Conservation (phyloP, 768 basidiomycete species). For the Amanita thiersii region DNA sequence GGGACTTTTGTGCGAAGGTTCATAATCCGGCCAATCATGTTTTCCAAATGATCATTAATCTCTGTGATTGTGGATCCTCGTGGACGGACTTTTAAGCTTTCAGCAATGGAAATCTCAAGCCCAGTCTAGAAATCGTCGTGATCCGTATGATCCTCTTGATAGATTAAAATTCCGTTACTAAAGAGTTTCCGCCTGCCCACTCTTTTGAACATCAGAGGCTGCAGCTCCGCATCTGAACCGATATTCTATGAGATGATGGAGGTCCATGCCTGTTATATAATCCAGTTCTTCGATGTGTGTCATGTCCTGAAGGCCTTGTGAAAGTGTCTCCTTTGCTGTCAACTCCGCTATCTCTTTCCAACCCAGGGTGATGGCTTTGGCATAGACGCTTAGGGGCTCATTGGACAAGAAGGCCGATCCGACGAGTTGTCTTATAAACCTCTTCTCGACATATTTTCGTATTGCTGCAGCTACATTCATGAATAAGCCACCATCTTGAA, state of each 20-base stretch:
- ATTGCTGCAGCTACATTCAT: too few relatives aligned
- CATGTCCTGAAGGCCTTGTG: neutral
- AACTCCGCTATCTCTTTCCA: neutral
- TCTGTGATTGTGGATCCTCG: too few relatives aligned
- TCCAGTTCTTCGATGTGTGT: neutral
- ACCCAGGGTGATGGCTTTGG: neutral
- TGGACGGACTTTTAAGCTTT: too few relatives aligned
- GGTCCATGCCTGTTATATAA: neutral
- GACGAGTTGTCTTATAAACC: neutral
- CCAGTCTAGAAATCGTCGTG: too few relatives aligned
- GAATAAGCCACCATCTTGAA: neutral
- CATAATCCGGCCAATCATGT: too few relatives aligned
- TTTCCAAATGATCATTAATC: too few relatives aligned
- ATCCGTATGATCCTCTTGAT: too few relatives aligned
- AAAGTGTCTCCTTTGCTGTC: slow-evolving; percentile 1
- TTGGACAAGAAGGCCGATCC: neutral
- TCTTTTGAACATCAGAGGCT: neutral
- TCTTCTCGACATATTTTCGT: slow-evolving; percentile 2
- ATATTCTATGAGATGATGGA: neutral
- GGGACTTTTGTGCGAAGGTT: too few relatives aligned
- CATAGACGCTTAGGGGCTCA: slow-evolving; percentile 1
- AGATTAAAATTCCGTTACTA: too few relatives aligned
- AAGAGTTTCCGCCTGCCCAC: too few relatives aligned
- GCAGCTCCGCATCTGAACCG: slow-evolving; percentile 1
- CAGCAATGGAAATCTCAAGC: too few relatives aligned